Evolutionary conservation across 257 asterid genomes (phyloP).

Genomic region (Sherardia arvensis): DNA sequence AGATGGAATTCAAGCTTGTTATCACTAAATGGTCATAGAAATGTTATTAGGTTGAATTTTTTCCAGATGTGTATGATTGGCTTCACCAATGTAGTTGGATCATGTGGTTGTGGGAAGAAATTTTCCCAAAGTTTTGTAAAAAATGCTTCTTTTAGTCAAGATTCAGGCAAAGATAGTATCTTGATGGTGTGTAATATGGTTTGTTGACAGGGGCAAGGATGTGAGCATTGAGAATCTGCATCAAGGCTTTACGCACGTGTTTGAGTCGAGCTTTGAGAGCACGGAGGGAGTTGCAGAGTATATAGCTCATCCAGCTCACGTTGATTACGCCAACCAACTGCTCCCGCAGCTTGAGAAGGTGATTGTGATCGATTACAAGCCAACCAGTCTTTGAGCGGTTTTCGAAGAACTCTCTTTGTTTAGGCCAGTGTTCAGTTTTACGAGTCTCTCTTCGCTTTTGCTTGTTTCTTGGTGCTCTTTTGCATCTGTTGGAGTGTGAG

Average conservation of each 20-base stretch:
- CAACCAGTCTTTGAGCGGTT: slow-evolving; percentile 30
- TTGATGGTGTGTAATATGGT: neutral
- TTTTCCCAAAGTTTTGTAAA: neutral
- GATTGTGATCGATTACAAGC: slow-evolving; percentile 60
- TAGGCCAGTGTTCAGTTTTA: too few species aligned
- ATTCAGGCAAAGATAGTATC: neutral
- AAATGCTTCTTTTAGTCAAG: neutral
- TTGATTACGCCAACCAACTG: too few species aligned
- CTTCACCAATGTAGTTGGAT: neutral
- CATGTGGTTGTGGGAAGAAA: neutral
- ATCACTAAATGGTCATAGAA: too few species aligned
- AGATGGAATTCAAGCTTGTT: too few species aligned
- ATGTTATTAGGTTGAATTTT: too few species aligned
- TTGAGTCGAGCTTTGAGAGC: slow-evolving; percentile 77
- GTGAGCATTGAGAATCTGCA: slow-evolving; percentile 67
- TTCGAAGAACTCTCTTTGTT: too few species aligned
- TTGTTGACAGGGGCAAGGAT: slow-evolving; percentile 60
- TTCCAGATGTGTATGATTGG: too few species aligned
- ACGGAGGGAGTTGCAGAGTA: slow-evolving; percentile 71
- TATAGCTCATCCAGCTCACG: slow-evolving; percentile 47
- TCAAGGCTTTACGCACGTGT: slow-evolving; percentile 87
- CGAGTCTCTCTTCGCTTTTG: too few species aligned
- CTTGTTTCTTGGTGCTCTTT: too few species aligned
- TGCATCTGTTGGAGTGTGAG: too few species aligned
- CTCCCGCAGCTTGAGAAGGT: slow-evolving; percentile 40